These are phyloP conservation scores for Musa troglodytarum DNA, from an alignment of 176 grass and related monocot genomes.

Conservation along the genomic window DNA sequence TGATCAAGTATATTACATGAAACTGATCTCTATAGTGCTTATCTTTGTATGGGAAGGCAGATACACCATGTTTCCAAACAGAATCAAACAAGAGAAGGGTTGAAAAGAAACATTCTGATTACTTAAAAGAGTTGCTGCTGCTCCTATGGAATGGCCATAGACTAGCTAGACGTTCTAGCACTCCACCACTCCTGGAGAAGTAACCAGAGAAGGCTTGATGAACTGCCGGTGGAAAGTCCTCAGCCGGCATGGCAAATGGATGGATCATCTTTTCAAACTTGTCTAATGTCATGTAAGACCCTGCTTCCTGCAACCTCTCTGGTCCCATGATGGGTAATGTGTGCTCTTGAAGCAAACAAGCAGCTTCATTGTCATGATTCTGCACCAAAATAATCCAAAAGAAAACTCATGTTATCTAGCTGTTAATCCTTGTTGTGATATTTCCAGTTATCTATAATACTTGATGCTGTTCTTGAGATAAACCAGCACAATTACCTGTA, in stretches of 20 bases:
- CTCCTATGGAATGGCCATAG: conserved; percentile 44
- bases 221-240: conserved; percentile 68
- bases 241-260: conserved; percentile 85
- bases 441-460: not conserved
- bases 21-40: no score
- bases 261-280: conserved; percentile 92
- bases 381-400: conserved; percentile 27
- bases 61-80: no score
- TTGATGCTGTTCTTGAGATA: not conserved
- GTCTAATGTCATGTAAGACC: conserved; percentile 76
- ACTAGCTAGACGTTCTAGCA: conserved; percentile 49
- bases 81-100: not conserved
- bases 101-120: not conserved
- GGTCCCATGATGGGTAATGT: conserved; percentile 76
- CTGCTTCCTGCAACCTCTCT: conserved; percentile 63
- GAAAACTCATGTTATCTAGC: not conserved
- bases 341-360: conserved; percentile 73
- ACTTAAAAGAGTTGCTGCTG: conserved; percentile 10
- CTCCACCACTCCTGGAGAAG: conserved; percentile 46
- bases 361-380: conserved; percentile 37
- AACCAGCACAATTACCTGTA: conserved; percentile 42
- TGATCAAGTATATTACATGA: no score
- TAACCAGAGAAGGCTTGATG: conserved; percentile 55
- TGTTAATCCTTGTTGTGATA: not conserved
- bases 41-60: not conserved